These are phyloP conservation scores for Chrysoporthe puriensis DNA, from an alignment of 2,329 filamentous ascomycete genomes.

Conservation along the genomic window DNA sequence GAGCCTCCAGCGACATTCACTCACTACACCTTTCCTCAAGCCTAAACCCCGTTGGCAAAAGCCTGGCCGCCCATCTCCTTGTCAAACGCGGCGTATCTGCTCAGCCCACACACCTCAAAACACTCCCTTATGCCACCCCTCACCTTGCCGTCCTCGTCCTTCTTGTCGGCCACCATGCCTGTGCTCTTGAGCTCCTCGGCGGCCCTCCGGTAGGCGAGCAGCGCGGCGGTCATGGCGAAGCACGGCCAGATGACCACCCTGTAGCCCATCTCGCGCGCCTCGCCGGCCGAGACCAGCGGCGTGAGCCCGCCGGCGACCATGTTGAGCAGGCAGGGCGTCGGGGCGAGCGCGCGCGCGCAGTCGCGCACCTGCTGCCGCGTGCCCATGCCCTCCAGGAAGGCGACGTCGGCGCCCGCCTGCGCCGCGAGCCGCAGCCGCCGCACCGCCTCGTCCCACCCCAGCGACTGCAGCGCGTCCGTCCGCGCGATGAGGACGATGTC, in stretches of 20 bases:
- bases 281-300: slow-evolving; percentile 35
- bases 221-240: slow-evolving; percentile 37
- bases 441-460: slow-evolving; percentile 61
- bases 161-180: slow-evolving; percentile 36
- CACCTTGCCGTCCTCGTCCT: slow-evolving; percentile 34
- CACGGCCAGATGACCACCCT: slow-evolving; percentile 40
- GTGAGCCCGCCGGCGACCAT: slow-evolving; percentile 40
- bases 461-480: slow-evolving; percentile 62
- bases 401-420: slow-evolving; percentile 61
- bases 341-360: slow-evolving; percentile 29
- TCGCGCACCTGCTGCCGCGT: slow-evolving; percentile 47
- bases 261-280: slow-evolving; percentile 38
- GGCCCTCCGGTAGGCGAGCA: slow-evolving; percentile 38
- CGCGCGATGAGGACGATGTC: slow-evolving; percentile 69
- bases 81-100: slow-evolving; percentile 37
- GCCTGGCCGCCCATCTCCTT: slow-evolving; percentile 36
- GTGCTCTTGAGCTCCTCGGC: slow-evolving; percentile 38
- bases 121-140: slow-evolving; percentile 36
- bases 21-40: no score
- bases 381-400: slow-evolving; percentile 62
- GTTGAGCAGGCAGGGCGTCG: slow-evolving; percentile 39
- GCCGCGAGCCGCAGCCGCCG: slow-evolving; percentile 53
- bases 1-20: no score
- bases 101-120: slow-evolving; percentile 38
- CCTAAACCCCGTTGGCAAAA: slow-evolving; percentile 35